Evolutionary conservation across 208 protist species (phyloP), one percentile per base, ranked within the genome.

Genomic region (Porcisia hertigi): DNA sequence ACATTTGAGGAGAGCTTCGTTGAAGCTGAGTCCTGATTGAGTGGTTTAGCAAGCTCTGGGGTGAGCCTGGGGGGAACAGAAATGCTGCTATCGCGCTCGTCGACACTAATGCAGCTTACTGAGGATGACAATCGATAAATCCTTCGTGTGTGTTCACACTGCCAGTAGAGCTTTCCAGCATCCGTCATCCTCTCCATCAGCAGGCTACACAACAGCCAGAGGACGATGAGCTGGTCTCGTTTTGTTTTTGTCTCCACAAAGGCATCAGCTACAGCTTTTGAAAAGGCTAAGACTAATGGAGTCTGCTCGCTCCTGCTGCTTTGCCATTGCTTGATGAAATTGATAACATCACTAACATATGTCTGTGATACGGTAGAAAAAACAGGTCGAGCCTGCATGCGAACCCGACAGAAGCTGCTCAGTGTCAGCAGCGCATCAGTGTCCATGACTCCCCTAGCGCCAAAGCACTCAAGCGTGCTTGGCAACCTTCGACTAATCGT

Each of bases 381-480:
- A 60, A 72, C 53, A 3, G 69, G 69, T 39, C 69, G 69, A 45
- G n/a, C 49, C 36, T 72, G 69, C 53, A 72, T 57, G 53, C 53
- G 53, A 36, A 72, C 20, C 41, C 69, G 69, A 25, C 69, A 72
- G 54, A 72, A 72, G 53, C 69, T 72, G 52, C 34, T 30, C n/a
- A 72, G 30, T 49, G 6, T 1, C 36, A 72, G 25, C 34, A 72
- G 69, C 53, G 43, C 4, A 18, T 55, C 69, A 49, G 47, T 18
- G 53, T 72, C 69, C 69, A 72, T 72, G 11, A 34, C 59, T 41
- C 66, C 30, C 25, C 54, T 9, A 14, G 9, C 6, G 20, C 47
- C 30, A 3, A 49, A 57, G 6, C 39, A 43, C 30, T 39, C 5
- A n/a, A 58, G 41, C 1, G 8, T 67, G 41, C 25, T 12, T n/a